These are phyloP conservation scores for Metschnikowia peoriensis DNA, from an alignment of 805 yeast genomes.

Conservation along the genomic window DNA sequence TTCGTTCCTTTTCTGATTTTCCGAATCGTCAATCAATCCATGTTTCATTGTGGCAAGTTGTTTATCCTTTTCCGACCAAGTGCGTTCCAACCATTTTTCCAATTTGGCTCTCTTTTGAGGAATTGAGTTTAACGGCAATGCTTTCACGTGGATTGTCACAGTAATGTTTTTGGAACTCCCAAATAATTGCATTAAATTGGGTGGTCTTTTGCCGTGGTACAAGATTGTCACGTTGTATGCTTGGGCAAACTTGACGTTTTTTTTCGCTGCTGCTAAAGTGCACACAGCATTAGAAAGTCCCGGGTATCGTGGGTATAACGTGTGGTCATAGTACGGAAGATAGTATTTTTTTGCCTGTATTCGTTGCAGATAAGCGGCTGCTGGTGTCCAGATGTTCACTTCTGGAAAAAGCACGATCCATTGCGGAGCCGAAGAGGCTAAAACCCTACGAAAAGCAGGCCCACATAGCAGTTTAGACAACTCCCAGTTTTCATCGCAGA, in stretches of 20 bases:
- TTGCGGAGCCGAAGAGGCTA: constrained; percentile 40
- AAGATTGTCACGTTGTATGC: constrained; percentile 57
- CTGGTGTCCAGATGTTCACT: constrained; percentile 64
- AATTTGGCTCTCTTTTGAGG: constrained; percentile 53
- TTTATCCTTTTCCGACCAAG: constrained; percentile 71
- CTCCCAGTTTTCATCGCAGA: constrained; percentile 72
- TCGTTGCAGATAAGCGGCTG: constrained; percentile 48
- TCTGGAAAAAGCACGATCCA: constrained; percentile 85
- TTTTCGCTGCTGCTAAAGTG: constrained; percentile 30
- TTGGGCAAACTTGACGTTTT: constrained; percentile 37
- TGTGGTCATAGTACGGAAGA: constrained; percentile 56
- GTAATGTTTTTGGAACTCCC: constrained; percentile 28
- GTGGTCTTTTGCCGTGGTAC: constrained; percentile 32
- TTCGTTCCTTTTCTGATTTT: too few relatives aligned
- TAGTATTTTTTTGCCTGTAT: constrained; percentile 54
- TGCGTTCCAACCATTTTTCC: constrained; percentile 73
- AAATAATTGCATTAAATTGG: constrained; percentile 32
- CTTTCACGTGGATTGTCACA: constrained; percentile 48
- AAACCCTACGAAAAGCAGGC: constrained; percentile 34
- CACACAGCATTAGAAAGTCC: constrained; percentile 51
- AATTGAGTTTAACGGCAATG: constrained; percentile 45
- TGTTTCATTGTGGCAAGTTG: constrained; percentile 11
- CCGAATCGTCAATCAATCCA: too few relatives aligned
- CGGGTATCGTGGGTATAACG: constrained; percentile 77
- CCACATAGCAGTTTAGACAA: constrained; percentile 39